Evolutionary conservation across 2,329 filamentous ascomycete species (phyloP), one percentile per base, ranked within the genome.

Genomic region (Hypoxylon sp.): DNA sequence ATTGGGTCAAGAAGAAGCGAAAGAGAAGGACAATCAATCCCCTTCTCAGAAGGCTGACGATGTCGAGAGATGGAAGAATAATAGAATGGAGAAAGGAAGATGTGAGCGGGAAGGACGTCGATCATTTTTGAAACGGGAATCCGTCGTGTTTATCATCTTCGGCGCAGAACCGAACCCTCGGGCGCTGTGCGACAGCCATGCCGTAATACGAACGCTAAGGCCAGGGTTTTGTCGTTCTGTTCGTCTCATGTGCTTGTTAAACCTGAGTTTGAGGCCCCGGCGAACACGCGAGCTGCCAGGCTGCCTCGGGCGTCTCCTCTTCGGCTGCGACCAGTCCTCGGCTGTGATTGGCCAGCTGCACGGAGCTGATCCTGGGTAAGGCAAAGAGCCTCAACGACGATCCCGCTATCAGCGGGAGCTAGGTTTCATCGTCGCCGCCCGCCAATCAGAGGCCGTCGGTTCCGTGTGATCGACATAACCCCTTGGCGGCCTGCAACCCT

Each of bases 381-480:
- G 55, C 21, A 21, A 53, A 60, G 56, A 62, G 57, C 60, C 59
- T 65, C 57, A 64, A 56, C 11, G 56, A 6, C 43, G 56, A 60
- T 62, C 48, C 42, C 52, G 33, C 58, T 47, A 51, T 51, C 37
- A 59, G 57, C 58, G 57, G 52, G 51, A 2, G 18, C 45, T 29
- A 47, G 54, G 67, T 68, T 68, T 68, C 67, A 69, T 57, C 61
- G 62, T 54, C 48, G n/a, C 9, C 35, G 8, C 17, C 8, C 20
- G 17, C 67, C 67, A 68, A 68, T 68, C 43, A 64, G 21, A 31
- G 20, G 41, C n/a, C 20, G 24, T 3, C 11, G 18, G 8, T 23
- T 20, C 40, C 48, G 65, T 66, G 26, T 69, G 62, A 68, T 66
- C 60, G 68, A 33, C 61, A 17, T 23, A 1, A 62, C 53, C 67